A percentile compares a stretch with the other conserved stretches of the same genome.
Evolutionary conservation across 345 rosid species (phyloP).

Genomic region (Geranium brycei): DNA sequence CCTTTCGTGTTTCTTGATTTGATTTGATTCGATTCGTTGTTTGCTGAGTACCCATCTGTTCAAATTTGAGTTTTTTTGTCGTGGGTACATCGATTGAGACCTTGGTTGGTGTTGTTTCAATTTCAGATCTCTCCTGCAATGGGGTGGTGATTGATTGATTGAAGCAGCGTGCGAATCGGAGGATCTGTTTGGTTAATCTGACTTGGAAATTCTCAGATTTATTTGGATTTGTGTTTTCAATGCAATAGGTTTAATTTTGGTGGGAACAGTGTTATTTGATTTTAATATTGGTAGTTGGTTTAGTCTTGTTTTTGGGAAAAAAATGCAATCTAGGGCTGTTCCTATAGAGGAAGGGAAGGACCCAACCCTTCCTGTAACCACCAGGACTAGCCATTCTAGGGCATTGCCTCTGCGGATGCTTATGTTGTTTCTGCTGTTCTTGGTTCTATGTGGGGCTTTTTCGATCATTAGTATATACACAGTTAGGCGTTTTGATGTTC

Average conservation of each 20-base stretch:
- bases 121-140: not conserved
- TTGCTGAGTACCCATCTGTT: too few species aligned
- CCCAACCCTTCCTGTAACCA: not conserved
- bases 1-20: not conserved
- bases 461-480: slow-evolving; percentile 18
- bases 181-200: not conserved
- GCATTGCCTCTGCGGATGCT: slow-evolving; percentile 19
- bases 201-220: not conserved
- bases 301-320: not conserved
- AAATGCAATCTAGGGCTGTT: not conserved
- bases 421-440: slow-evolving; percentile 16
- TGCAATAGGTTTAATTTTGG: too few species aligned
- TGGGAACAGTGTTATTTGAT: not conserved
- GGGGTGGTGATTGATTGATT: too few species aligned
- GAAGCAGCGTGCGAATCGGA: too few species aligned
- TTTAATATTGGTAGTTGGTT: not conserved
- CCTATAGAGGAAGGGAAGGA: slow-evolving; percentile 14
- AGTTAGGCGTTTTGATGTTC: slow-evolving; percentile 16
- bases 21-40: too few species aligned
- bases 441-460: slow-evolving; percentile 22
- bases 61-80: not conserved
- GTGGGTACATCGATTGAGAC: not conserved
- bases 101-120: not conserved
- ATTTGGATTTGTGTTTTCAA: not conserved
- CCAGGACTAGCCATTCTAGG: slow-evolving; percentile 5